These are phyloP conservation scores for Penicillium palitans DNA, from an alignment of 2,329 filamentous ascomycete genomes.

Conservation along the genomic window DNA sequence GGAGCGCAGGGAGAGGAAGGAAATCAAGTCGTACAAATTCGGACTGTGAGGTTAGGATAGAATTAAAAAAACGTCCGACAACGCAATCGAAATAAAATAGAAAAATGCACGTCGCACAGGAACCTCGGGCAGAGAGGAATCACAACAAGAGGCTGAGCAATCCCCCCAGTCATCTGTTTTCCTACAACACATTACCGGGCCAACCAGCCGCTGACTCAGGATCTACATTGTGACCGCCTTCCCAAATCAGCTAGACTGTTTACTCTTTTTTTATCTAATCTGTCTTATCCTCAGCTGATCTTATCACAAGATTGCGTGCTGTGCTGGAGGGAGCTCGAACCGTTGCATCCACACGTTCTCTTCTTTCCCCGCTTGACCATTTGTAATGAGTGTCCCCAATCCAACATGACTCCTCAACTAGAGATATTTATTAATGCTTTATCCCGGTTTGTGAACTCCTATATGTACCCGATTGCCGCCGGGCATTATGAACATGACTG, in stretches of 20 bases:
- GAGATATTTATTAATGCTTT: conserved; percentile 42
- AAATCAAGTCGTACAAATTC: conserved; percentile 15
- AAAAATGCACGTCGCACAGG: conserved; percentile 18
- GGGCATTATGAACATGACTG: conserved; percentile 19
- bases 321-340: neutral
- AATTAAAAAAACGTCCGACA: conserved; percentile 17
- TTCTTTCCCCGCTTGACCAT: neutral
- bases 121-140: conserved; percentile 9
- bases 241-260: neutral
- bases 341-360: neutral
- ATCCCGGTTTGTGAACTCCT: conserved; percentile 40
- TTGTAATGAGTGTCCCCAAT: conserved; percentile 9
- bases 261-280: neutral
- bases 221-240: conserved; percentile 25
- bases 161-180: conserved; percentile 40
- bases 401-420: conserved; percentile 32
- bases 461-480: neutral
- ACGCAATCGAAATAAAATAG: conserved; percentile 11
- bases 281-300: conserved; percentile 24
- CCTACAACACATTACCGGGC: conserved; percentile 43
- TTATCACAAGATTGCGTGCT: conserved; percentile 23
- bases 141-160: conserved; percentile 28
- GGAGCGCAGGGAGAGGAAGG: conserved; percentile 3
- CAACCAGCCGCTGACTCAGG: conserved; percentile 38
- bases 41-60: neutral